phyloP scores from a whole-genome alignment of 2,329 filamentous ascomycete genomes.

The Beauveria australis region DNA sequence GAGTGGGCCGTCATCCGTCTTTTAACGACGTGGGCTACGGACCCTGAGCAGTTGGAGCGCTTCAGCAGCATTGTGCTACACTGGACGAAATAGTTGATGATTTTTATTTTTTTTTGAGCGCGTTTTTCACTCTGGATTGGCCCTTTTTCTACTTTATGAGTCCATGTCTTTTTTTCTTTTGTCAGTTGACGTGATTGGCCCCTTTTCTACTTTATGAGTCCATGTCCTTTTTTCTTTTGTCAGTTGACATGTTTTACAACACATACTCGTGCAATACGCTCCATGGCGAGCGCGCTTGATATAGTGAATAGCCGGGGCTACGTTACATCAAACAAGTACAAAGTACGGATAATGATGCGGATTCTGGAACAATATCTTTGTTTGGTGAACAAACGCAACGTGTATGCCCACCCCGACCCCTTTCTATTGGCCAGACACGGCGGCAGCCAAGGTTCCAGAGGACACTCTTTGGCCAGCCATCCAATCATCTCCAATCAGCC shows the following conservation, averaged over 20 bases:
- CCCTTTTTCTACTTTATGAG: background rate
- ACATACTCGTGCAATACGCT: background rate
- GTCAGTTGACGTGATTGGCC: background rate
- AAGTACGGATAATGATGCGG: too few relatives aligned
- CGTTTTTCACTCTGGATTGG: background rate
- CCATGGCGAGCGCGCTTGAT: too few relatives aligned
- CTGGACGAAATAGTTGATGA: conserved; percentile 6
- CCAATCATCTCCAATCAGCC: too few relatives aligned
- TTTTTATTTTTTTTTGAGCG: background rate
- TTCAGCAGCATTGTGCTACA: conserved; percentile 23
- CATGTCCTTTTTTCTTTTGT: background rate
- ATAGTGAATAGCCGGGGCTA: too few relatives aligned
- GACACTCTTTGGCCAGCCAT: too few relatives aligned
- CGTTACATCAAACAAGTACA: too few relatives aligned
- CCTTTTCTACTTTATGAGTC: background rate
- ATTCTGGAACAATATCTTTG: too few relatives aligned
- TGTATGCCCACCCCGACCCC: too few relatives aligned
- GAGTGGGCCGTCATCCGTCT: conserved; percentile 33
- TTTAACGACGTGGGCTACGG: conserved; percentile 44
- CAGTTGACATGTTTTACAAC: background rate
- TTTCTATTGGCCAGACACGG: too few relatives aligned
- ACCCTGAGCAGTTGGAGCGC: conserved; percentile 31
- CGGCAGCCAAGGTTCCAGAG: too few relatives aligned
- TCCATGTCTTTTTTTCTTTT: background rate
- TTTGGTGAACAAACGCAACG: too few relatives aligned